Conservation (phyloP, 2,329 filamentous ascomycete species). For the Alternaria triticimaculans region DNA sequence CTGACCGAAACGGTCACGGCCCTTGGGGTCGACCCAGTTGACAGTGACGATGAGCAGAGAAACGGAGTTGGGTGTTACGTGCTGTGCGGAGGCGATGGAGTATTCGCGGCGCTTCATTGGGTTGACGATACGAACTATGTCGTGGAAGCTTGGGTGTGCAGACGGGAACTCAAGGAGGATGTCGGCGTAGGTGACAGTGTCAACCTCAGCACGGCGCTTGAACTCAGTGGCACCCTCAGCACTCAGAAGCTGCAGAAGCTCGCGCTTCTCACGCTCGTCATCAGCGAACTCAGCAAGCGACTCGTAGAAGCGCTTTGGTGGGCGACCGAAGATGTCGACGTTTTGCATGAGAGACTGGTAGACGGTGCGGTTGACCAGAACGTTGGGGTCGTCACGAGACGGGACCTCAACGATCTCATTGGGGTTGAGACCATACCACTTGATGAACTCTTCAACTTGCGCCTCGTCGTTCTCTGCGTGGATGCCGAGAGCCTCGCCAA, state of each 20-base stretch:
- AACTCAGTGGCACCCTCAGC: constrained; percentile 86
- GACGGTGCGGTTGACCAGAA: constrained; percentile 86
- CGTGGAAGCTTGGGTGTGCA: constrained; percentile 85
- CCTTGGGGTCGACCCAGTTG: constrained; percentile 88
- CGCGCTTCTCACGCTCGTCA: constrained; percentile 81
- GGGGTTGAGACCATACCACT: constrained; percentile 83
- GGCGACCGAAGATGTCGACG: constrained; percentile 94
- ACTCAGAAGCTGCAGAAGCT: constrained; percentile 73
- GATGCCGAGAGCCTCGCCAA: constrained; percentile 95
- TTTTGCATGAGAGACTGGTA: constrained; percentile 93
- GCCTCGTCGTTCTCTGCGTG: constrained; percentile 90
- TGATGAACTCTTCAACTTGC: constrained; percentile 84
- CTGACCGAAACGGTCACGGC: constrained; percentile 89
- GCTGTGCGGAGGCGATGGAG: constrained; percentile 97
- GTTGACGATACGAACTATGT: constrained; percentile 83
- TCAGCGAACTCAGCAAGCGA: constrained; percentile 83
- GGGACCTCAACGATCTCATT: constrained; percentile 91
- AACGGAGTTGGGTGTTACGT: constrained; percentile 88
- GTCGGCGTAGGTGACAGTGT: constrained; percentile 90
- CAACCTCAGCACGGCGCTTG: constrained; percentile 88
- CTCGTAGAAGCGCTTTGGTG: constrained; percentile 98
- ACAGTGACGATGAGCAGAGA: constrained; percentile 97
- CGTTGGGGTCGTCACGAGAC: constrained; percentile 75
- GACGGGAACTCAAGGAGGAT: constrained; percentile 88
- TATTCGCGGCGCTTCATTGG: constrained; percentile 98